Percentiles rank a stretch among this genome's conserved stretches.
Conservation (phyloP, 129 eudicot genomes). For the Pittosporum tobira region DNA sequence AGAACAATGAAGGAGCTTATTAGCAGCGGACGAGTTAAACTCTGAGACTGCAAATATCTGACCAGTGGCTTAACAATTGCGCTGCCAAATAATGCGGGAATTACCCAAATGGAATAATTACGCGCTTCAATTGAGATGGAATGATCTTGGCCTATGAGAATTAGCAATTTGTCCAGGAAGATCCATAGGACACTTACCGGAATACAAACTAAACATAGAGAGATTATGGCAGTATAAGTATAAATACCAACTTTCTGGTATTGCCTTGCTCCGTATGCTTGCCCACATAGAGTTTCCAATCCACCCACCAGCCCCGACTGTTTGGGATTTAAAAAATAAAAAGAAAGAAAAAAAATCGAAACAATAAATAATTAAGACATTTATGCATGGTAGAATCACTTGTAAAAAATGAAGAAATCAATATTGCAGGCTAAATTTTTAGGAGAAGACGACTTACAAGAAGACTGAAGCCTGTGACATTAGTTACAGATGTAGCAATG, state of each 20-base stretch:
- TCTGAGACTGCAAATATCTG: slow-evolving; percentile 59
- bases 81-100: slow-evolving; percentile 46
- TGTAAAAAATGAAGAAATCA: not conserved
- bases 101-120: slow-evolving; percentile 37
- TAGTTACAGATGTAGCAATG: slow-evolving; percentile 49
- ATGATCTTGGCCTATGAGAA: slow-evolving; percentile 61
- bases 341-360: no score
- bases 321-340: not conserved
- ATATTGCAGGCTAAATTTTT: not conserved
- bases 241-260: slow-evolving; percentile 40
- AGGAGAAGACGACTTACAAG: slow-evolving; percentile 25
- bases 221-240: slow-evolving; percentile 48
- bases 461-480: slow-evolving; percentile 57
- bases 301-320: slow-evolving; percentile 78
- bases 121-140: slow-evolving; percentile 50
- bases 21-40: slow-evolving; percentile 47
- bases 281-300: slow-evolving; percentile 73
- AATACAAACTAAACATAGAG: slow-evolving; percentile 45
- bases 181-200: slow-evolving; percentile 47
- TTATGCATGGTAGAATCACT: not conserved
- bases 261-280: slow-evolving; percentile 75
- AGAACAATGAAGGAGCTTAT: slow-evolving; percentile 32
- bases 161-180: slow-evolving; percentile 49
- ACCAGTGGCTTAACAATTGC: slow-evolving; percentile 52
- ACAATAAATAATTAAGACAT: no score